A percentile compares a stretch with the other conserved stretches of the same genome.
Conservation (phyloP, 129 eudicot genomes). For the Ambrosia artemisiifolia region DNA sequence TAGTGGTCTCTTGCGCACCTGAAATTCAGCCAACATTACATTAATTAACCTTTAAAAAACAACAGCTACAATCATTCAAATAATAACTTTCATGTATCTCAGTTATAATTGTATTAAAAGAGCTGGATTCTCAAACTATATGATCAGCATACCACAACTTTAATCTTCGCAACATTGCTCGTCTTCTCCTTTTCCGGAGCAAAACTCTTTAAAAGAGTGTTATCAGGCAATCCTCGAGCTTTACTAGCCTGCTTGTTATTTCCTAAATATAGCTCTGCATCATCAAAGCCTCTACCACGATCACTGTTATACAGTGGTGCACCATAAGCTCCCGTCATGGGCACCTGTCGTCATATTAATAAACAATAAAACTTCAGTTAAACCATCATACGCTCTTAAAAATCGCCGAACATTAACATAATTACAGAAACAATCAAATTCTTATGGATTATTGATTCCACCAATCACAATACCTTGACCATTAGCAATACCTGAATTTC, state of each 20-base stretch:
- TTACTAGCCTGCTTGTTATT: constrained; percentile 59
- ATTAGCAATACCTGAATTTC: too few relatives aligned
- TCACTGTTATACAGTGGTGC: constrained; percentile 51
- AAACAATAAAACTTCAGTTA: background rate
- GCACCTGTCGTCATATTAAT: constrained; percentile 43
- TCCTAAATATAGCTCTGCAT: constrained; percentile 58
- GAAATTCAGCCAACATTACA: constrained; percentile 27
- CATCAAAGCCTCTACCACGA: constrained; percentile 78
- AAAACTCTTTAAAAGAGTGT: constrained; percentile 54
- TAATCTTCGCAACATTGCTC: constrained; percentile 88
- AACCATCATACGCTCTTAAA: background rate
- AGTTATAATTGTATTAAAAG: background rate
- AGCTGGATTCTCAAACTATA: background rate
- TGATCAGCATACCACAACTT: constrained; percentile 82
- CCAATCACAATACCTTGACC: too few relatives aligned
- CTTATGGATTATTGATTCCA: background rate
- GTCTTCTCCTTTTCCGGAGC: constrained; percentile 81
- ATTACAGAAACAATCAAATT: background rate
- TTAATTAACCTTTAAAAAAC: background rate
- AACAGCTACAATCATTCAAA: background rate
- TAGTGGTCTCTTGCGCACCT: constrained; percentile 97
- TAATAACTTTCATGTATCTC: background rate
- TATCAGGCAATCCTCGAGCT: constrained; percentile 71
- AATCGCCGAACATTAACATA: background rate
- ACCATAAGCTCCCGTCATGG: constrained; percentile 47